phyloP scores from a whole-genome alignment of 2,329 filamentous ascomycete genomes.

The Pseudocercospora ulei region DNA sequence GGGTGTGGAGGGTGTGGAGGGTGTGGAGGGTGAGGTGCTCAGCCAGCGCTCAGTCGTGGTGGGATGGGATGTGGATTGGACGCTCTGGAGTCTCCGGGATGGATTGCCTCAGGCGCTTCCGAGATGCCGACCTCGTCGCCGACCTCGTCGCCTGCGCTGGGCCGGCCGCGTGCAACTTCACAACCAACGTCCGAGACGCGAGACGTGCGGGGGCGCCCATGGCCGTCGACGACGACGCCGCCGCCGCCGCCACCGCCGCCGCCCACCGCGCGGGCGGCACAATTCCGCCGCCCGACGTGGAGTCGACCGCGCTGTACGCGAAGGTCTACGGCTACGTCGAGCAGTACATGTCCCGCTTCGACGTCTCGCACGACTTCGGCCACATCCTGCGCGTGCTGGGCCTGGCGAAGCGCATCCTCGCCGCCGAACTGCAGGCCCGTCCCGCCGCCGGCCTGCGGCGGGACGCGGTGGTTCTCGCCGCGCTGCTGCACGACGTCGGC shows the following conservation, averaged over 20 bases:
- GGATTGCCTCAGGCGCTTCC: too few species aligned
- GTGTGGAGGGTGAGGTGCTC: too few species aligned
- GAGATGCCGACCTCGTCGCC: conserved; percentile 4
- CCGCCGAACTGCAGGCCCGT: conserved; percentile 27
- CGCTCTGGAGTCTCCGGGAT: too few species aligned
- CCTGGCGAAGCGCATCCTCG: conserved; percentile 58
- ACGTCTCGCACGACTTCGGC: conserved; percentile 77
- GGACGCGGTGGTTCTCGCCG: conserved; percentile 29
- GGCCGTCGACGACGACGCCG: neutral
- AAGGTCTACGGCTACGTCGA: conserved; percentile 51
- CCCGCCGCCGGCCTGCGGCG: conserved; percentile 26
- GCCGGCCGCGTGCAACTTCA: conserved; percentile 5
- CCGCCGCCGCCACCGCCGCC: neutral
- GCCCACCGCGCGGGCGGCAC: neutral
- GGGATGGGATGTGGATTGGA: too few species aligned
- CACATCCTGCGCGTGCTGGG: conserved; percentile 72
- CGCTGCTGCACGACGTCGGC: conserved; percentile 74
- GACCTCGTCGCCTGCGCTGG: too few species aligned
- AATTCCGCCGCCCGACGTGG: conserved; percentile 22
- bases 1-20: too few species aligned
- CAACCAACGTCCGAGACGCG: neutral
- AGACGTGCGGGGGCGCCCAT: too few species aligned
- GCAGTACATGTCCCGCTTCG: conserved; percentile 65
- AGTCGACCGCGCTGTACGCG: conserved; percentile 28
- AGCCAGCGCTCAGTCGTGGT: too few species aligned